phyloP scores from a whole-genome alignment of 768 basidiomycete species.

The Russula brevipes region DNA sequence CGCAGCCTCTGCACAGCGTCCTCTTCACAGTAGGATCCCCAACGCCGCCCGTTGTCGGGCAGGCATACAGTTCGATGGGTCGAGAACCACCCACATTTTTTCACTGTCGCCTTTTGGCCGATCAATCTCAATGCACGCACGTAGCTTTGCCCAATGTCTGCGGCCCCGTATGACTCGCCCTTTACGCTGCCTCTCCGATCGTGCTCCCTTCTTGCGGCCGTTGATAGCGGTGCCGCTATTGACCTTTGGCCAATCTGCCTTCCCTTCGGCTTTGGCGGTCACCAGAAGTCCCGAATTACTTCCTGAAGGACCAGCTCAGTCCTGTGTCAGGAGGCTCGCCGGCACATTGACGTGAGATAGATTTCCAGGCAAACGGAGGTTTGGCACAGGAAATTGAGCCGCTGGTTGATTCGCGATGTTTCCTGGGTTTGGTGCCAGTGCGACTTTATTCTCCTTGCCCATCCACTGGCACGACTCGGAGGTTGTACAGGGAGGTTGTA shows the following conservation, averaged over 20 bases:
- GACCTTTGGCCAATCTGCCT: background rate
- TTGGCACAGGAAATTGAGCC: constrained; percentile 83
- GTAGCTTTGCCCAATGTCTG: constrained; percentile 61
- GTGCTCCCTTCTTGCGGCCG: constrained; percentile 1
- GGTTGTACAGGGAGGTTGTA: too few relatives aligned
- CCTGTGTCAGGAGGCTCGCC: background rate
- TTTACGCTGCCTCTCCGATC: constrained; percentile 19
- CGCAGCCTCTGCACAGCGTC: constrained; percentile 67
- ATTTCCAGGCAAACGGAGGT: constrained; percentile 59
- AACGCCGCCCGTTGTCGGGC: background rate
- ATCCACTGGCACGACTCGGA: constrained; percentile 33
- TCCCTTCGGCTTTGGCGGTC: background rate
- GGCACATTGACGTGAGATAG: constrained; percentile 27
- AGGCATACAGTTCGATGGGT: background rate
- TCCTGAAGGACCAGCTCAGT: background rate
- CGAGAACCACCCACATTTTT: constrained; percentile 51
- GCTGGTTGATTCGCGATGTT: constrained; percentile 60
- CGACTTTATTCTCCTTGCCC: constrained; percentile 60
- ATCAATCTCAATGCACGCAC: constrained; percentile 62
- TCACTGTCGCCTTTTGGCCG: constrained; percentile 66
- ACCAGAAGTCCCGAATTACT: background rate
- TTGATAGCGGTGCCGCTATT: background rate
- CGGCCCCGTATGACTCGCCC: constrained; percentile 31
- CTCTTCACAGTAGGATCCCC: constrained; percentile 86
- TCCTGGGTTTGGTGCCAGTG: constrained; percentile 51